Evolutionary conservation across 805 yeast genomes (phyloP).

Genomic region (Ascoidea asiatica): DNA sequence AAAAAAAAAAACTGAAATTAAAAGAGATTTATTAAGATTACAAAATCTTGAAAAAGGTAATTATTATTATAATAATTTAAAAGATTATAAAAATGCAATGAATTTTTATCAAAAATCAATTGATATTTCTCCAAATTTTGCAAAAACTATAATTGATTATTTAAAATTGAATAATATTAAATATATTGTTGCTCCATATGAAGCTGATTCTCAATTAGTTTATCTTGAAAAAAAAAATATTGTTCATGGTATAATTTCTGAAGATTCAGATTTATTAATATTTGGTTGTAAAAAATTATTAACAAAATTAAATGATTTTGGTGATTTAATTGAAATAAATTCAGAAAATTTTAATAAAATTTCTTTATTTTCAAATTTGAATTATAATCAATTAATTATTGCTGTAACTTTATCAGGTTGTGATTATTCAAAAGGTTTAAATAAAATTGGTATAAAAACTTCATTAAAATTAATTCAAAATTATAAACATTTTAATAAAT

Average conservation of each 20-base stretch:
- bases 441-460: slow-evolving; percentile 66
- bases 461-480: slow-evolving; percentile 51
- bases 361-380: slow-evolving; percentile 32
- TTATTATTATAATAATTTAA: no score
- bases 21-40: slow-evolving; percentile 42
- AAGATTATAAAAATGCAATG: slow-evolving; percentile 42
- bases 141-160: slow-evolving; percentile 67
- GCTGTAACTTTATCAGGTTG: slow-evolving; percentile 92
- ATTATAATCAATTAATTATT: slow-evolving; percentile 46
- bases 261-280: slow-evolving; percentile 83
- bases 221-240: slow-evolving; percentile 62
- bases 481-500: slow-evolving; percentile 36
- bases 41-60: slow-evolving; percentile 41
- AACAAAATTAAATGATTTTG: slow-evolving; percentile 68
- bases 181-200: slow-evolving; percentile 92
- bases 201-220: slow-evolving; percentile 96
- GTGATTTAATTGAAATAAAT: slow-evolving; percentile 56
- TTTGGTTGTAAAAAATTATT: slow-evolving; percentile 72
- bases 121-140: slow-evolving; percentile 84
- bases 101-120: slow-evolving; percentile 67
- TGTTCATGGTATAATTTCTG: slow-evolving; percentile 81
- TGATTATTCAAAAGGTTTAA: slow-evolving; percentile 83
- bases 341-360: slow-evolving; percentile 39
- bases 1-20: slow-evolving; percentile 58
- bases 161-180: slow-evolving; percentile 42